These are phyloP conservation scores for Cladochytrium replicatum DNA, from an alignment of 192 early-diverging fungal species.

Conservation along the genomic window DNA sequence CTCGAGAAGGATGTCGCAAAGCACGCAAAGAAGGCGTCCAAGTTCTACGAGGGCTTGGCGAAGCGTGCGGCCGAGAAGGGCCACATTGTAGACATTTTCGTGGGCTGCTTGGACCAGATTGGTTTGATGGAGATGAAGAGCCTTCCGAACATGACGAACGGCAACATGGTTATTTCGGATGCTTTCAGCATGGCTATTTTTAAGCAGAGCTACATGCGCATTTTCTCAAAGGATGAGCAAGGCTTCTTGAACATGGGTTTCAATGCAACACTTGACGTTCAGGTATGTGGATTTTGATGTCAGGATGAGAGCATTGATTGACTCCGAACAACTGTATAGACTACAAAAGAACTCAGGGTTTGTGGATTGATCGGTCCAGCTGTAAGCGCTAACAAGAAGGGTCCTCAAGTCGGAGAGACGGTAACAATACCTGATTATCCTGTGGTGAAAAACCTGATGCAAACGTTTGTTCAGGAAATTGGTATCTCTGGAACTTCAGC, in stretches of 20 bases:
- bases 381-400: conserved; percentile 81
- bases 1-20: conserved; percentile 90
- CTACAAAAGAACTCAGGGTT: conserved; percentile 87
- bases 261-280: conserved; percentile 94
- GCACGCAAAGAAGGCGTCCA: conserved; percentile 86
- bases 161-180: conserved; percentile 89
- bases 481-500: conserved; percentile 91
- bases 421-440: no score
- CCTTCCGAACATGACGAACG: conserved; percentile 80
- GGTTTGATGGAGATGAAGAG: conserved; percentile 95
- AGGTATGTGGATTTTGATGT: conserved; percentile 38
- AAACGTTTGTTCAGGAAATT: conserved; percentile 63
- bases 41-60: conserved; percentile 87
- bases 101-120: conserved; percentile 93
- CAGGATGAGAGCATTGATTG: neutral
- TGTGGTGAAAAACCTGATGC: no score
- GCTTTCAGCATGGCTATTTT: conserved; percentile 93
- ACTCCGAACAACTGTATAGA: conserved; percentile 43
- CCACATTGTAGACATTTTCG: conserved; percentile 92
- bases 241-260: conserved; percentile 91
- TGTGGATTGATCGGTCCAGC: conserved; percentile 97
- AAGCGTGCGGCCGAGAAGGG: conserved; percentile 80
- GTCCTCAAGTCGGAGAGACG: conserved; percentile 84
- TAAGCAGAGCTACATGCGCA: conserved; percentile 92
- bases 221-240: conserved; percentile 85